A percentile compares a stretch with the other conserved stretches of the same genome.
phyloP scores from a whole-genome alignment of 2,329 filamentous ascomycete species.

The Pyrenophora teres region DNA sequence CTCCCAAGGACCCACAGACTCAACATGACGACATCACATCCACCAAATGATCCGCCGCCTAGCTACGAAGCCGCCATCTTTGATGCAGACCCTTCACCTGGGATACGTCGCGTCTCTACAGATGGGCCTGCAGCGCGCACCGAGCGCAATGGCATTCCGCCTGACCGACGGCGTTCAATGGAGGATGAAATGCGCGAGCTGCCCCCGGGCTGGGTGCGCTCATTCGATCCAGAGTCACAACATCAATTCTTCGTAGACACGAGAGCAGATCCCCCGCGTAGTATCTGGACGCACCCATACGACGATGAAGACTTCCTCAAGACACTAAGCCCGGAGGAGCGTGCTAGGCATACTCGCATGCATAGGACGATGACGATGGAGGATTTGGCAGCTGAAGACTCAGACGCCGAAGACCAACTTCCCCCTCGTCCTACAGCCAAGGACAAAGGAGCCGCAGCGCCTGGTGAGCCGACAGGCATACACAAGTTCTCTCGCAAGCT shows the following conservation, averaged over 20 bases:
- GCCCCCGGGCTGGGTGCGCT: constrained; percentile 61
- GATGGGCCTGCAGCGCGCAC: constrained; percentile 37
- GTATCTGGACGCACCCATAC: constrained; percentile 66
- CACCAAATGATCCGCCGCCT: constrained; percentile 38
- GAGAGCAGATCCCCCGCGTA: constrained; percentile 57
- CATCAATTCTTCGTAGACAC: constrained; percentile 70
- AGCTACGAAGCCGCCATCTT: constrained; percentile 41
- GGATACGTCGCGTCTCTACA: constrained; percentile 37
- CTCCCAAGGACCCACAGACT: neutral
- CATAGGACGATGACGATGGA: constrained; percentile 47
- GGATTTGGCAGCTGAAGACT: constrained; percentile 53
- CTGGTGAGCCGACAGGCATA: constrained; percentile 39
- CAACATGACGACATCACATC: constrained; percentile 30
- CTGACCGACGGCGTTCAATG: constrained; percentile 60
- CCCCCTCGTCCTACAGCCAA: constrained; percentile 17
- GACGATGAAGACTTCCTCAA: constrained; percentile 61
- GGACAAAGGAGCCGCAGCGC: constrained; percentile 5
- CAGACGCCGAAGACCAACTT: constrained; percentile 36
- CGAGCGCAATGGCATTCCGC: constrained; percentile 59
- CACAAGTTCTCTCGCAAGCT: constrained; percentile 60
- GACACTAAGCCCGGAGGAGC: constrained; percentile 55
- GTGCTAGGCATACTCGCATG: constrained; percentile 52
- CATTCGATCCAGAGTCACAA: constrained; percentile 58
- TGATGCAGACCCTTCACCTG: constrained; percentile 28
- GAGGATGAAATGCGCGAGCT: constrained; percentile 63